Evolutionary conservation across 2,329 filamentous ascomycete species (phyloP).

Genomic region (Paraconiothyrium sp.): DNA sequence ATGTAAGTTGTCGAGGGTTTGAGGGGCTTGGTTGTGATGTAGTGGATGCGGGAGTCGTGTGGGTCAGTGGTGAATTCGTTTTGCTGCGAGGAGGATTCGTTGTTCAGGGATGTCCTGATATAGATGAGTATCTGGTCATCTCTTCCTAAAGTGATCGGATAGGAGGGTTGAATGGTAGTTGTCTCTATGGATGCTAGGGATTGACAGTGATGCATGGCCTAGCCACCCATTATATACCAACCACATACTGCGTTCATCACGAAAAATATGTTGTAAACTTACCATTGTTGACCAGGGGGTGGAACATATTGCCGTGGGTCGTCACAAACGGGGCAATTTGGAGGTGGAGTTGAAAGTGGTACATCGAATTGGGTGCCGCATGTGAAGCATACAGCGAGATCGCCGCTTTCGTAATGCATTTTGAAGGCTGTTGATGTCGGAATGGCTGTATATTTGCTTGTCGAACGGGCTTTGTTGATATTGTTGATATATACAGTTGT

Average conservation of each 20-base stretch:
- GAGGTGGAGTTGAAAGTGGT: slow-evolving; percentile 58
- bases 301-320: slow-evolving; percentile 73
- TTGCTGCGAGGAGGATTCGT: slow-evolving; percentile 55
- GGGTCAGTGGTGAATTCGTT: slow-evolving; percentile 65
- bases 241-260: not conserved
- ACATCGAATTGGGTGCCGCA: slow-evolving; percentile 76
- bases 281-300: slow-evolving; percentile 66
- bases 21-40: slow-evolving; percentile 53
- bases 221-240: not conserved
- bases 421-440: slow-evolving; percentile 4
- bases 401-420: slow-evolving; percentile 44
- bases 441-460: not conserved
- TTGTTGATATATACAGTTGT: slow-evolving; percentile 10
- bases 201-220: not conserved
- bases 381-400: slow-evolving; percentile 69
- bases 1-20: slow-evolving; percentile 26
- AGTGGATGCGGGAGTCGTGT: slow-evolving; percentile 56
- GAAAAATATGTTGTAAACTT: not conserved
- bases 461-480: not conserved
- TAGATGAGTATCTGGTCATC: not conserved
- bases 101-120: slow-evolving; percentile 62
- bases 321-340: slow-evolving; percentile 75
- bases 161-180: not conserved
- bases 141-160: not conserved
- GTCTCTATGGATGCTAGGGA: not conserved